Conservation (phyloP, 441 rosid species). For the Lagerstroemia fauriei region DNA sequence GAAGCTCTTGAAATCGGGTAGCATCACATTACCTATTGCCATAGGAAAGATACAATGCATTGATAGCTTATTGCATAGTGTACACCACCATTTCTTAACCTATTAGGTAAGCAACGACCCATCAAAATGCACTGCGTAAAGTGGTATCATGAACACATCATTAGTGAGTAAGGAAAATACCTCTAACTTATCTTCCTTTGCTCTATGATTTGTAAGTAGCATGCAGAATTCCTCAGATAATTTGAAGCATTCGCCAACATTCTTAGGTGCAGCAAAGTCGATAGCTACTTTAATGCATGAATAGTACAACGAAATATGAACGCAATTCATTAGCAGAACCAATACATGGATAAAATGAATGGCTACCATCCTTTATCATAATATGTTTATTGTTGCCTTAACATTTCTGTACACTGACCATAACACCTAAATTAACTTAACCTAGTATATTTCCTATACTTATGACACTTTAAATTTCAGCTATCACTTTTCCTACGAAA, state of each 20-base stretch:
- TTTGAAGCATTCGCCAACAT: conserved; percentile 40
- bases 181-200: conserved; percentile 49
- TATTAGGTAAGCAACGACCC: conserved; percentile 16
- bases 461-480: conserved; percentile 50
- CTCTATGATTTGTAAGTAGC: conserved; percentile 39
- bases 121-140: no score
- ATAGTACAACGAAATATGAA: not conserved
- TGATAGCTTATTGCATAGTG: conserved; percentile 30
- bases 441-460: conserved; percentile 46
- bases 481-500: conserved; percentile 42
- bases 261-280: conserved; percentile 34
- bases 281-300: conserved; percentile 1
- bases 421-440: no score
- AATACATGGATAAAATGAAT: not conserved
- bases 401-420: conserved; percentile 14
- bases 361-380: no score
- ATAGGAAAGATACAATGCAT: not conserved
- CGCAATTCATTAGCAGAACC: not conserved
- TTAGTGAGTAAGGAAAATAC: conserved; percentile 19
- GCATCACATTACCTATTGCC: no score
- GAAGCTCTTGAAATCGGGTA: no score
- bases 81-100: conserved; percentile 42
- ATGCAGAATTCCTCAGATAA: conserved; percentile 41
- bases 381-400: no score
- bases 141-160: no score